phyloP scores from a whole-genome alignment of 75 land plant genomes.

The Selaginella moellendorffii region DNA sequence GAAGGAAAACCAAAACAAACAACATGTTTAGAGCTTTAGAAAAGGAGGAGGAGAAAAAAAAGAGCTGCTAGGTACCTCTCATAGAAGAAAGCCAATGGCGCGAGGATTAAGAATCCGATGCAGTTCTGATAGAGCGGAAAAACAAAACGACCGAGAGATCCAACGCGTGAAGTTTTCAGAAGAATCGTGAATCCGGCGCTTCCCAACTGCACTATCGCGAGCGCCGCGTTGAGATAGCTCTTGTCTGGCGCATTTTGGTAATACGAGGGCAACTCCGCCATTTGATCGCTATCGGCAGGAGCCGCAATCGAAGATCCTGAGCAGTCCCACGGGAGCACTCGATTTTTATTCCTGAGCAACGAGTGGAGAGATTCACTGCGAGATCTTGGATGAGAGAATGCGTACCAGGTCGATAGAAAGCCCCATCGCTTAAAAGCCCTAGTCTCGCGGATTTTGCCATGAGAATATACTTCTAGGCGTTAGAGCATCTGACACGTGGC shows the following conservation, averaged over 20 bases:
- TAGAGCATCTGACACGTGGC: neutral
- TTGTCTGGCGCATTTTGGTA: neutral
- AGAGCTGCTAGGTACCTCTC: no score
- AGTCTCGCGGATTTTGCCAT: no score
- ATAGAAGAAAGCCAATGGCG: conserved; percentile 61
- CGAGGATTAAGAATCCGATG: conserved; percentile 51
- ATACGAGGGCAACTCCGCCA: neutral
- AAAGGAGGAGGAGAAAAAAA: no score
- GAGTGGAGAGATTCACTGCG: no score
- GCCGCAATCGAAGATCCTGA: no score
- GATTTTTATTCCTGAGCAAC: no score
- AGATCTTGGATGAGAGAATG: no score
- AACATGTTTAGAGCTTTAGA: neutral
- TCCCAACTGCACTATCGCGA: neutral
- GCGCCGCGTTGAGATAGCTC: neutral
- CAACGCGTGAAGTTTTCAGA: neutral
- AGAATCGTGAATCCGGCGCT: neutral
- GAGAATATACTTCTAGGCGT: no score
- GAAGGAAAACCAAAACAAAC: neutral
- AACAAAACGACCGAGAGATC: conserved; percentile 45
- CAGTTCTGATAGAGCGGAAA: conserved; percentile 70
- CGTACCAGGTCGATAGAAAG: no score
- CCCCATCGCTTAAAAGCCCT: no score
- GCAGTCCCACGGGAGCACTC: no score
- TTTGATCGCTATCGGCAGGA: no score